Percentiles rank a stretch among this genome's conserved stretches.
Conservation (phyloP, 371 early-diverging fungal species). For the Nematocida homosporus region DNA sequence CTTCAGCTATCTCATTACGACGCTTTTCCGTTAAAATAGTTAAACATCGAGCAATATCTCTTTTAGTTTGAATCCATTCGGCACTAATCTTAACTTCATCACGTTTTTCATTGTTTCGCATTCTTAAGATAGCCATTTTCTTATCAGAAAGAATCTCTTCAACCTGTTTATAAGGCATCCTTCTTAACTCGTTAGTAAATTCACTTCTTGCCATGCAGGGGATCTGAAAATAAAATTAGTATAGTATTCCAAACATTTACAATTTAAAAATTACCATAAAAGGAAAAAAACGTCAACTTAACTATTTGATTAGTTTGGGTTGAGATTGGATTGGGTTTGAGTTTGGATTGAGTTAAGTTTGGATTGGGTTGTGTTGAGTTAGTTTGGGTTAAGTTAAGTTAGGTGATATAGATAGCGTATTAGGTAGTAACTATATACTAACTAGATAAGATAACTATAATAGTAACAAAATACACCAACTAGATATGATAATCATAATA, state of each 20-base stretch:
- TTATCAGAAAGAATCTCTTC: slow-evolving; percentile 46
- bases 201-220: slow-evolving; percentile 42
- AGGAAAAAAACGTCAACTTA: background rate
- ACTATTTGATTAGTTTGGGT: too few species aligned
- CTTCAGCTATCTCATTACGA: slow-evolving; percentile 37
- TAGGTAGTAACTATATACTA: too few species aligned
- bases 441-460: too few species aligned
- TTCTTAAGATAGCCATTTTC: slow-evolving; percentile 32
- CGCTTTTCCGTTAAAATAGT: slow-evolving; percentile 36
- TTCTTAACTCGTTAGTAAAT: slow-evolving; percentile 35
- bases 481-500: too few species aligned
- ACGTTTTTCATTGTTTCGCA: slow-evolving; percentile 32
- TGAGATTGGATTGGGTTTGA: too few species aligned
- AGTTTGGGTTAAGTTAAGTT: background rate
- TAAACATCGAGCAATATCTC: slow-evolving; percentile 51
- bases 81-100: slow-evolving; percentile 17
- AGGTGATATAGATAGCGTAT: background rate
- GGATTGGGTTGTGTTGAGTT: too few species aligned
- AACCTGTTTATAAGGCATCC: slow-evolving; percentile 19
- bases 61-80: slow-evolving; percentile 53
- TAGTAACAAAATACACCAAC: too few species aligned
- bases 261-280: background rate
- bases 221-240: slow-evolving; percentile 47
- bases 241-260: background rate
- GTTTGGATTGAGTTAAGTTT: too few species aligned